Conservation (phyloP, 441 rosid species). For the Francoa sonchifolia region DNA sequence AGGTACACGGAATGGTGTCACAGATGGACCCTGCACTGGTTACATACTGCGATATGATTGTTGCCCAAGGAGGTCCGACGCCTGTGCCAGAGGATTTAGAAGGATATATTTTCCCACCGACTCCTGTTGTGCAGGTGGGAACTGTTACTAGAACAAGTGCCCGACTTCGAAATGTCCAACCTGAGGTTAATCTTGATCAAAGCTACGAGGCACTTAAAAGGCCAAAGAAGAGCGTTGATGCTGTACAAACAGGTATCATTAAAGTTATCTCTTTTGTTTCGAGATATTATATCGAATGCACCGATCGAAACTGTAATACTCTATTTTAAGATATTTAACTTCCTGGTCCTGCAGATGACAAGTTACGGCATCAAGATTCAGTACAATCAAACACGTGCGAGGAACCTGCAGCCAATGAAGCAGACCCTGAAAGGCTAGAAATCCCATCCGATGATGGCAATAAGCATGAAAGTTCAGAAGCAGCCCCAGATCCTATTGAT, state of each 20-base stretch:
- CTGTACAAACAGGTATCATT: constrained; percentile 38
- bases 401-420: constrained; percentile 24
- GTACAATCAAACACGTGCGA: constrained; percentile 22
- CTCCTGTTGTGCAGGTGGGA: constrained; percentile 74
- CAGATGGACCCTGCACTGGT: constrained; percentile 96
- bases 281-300: too few species aligned
- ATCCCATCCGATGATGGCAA: constrained; percentile 17
- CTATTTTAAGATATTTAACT: neutral
- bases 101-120: constrained; percentile 47
- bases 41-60: constrained; percentile 80
- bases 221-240: constrained; percentile 59
- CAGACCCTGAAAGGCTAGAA: constrained; percentile 27
- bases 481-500: constrained; percentile 17
- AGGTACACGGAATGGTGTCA: constrained; percentile 96
- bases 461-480: constrained; percentile 24
- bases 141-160: constrained; percentile 85
- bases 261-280: neutral
- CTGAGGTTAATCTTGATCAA: constrained; percentile 66
- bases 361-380: constrained; percentile 29
- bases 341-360: constrained; percentile 32
- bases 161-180: constrained; percentile 86
- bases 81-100: constrained; percentile 67
- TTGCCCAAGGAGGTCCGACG: constrained; percentile 78
- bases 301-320: too few species aligned
- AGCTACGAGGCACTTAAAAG: constrained; percentile 62